Evolutionary conservation across 768 basidiomycete species (phyloP).

Genomic region (Hericium coralloides): DNA sequence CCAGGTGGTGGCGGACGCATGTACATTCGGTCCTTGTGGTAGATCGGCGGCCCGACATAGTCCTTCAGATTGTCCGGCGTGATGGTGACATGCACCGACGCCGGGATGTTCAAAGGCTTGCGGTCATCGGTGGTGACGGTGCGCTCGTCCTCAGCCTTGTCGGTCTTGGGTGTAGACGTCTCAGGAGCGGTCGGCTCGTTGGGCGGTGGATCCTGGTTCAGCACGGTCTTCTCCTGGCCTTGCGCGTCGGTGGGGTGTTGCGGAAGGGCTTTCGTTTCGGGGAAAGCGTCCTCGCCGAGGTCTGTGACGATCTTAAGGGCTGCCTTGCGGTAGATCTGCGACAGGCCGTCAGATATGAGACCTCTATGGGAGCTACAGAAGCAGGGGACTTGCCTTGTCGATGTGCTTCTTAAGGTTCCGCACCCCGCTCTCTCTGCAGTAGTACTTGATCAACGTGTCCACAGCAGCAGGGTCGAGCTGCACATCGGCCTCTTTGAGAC

Average conservation of each 20-base stretch:
- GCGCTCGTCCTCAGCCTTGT: slow-evolving; percentile 6
- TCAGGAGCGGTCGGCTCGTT: slow-evolving; percentile 28
- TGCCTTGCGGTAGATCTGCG: slow-evolving; percentile 91
- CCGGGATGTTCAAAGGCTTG: slow-evolving; percentile 74
- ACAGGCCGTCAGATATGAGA: background rate
- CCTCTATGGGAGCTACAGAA: background rate
- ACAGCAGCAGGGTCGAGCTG: slow-evolving; percentile 67
- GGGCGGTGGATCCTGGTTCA: slow-evolving; percentile 40
- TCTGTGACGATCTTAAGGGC: slow-evolving; percentile 87
- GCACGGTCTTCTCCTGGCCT: slow-evolving; percentile 30
- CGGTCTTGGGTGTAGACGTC: slow-evolving; percentile 16
- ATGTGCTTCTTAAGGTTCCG: slow-evolving; percentile 97
- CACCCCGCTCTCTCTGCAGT: slow-evolving; percentile 95
- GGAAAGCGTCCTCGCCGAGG: slow-evolving; percentile 78
- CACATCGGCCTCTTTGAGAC: slow-evolving; percentile 80
- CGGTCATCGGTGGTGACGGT: slow-evolving; percentile 74
- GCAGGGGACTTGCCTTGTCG: slow-evolving; percentile 64
- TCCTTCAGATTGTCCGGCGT: slow-evolving; percentile 86
- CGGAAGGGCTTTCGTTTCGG: slow-evolving; percentile 45
- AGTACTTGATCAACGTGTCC: slow-evolving; percentile 89
- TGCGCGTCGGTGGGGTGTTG: slow-evolving; percentile 13
- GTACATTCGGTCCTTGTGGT: slow-evolving; percentile 93
- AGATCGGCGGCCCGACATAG: slow-evolving; percentile 93
- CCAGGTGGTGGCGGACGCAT: slow-evolving; percentile 74
- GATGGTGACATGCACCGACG: slow-evolving; percentile 69